These are phyloP conservation scores for Mycena chlorophos DNA, from an alignment of 768 basidiomycete genomes.

Conservation along the genomic window DNA sequence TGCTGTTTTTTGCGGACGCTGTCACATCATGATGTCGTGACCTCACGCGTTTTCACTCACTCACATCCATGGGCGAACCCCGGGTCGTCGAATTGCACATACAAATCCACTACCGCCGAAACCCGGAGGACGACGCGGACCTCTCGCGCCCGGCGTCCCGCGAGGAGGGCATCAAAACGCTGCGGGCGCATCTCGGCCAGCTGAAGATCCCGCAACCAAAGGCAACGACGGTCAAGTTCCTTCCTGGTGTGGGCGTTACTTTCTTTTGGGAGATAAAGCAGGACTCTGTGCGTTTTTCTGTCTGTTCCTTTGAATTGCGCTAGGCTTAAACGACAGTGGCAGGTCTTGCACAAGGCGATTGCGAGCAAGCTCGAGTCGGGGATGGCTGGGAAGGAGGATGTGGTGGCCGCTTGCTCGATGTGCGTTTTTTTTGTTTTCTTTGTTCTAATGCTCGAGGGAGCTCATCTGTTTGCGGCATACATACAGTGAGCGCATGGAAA, in stretches of 20 bases:
- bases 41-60: neutral
- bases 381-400: neutral
- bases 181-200: conserved; percentile 7
- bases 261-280: conserved; percentile 9
- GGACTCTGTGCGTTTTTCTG: conserved; percentile 1
- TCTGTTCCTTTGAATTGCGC: neutral
- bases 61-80: neutral
- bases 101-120: neutral
- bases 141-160: neutral
- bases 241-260: neutral
- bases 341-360: neutral
- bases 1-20: too few species aligned
- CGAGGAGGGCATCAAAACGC: neutral
- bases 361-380: neutral
- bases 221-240: neutral
- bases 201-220: conserved; percentile 13
- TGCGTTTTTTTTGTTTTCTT: neutral
- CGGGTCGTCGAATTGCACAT: neutral
- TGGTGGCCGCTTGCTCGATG: neutral
- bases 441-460: neutral
- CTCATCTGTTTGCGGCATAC: neutral
- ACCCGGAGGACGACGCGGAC: neutral
- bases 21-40: too few species aligned
- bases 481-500: neutral
- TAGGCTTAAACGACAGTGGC: neutral